phyloP scores from a whole-genome alignment of 805 yeast species.

The Zygosaccharomyces bisporus region DNA sequence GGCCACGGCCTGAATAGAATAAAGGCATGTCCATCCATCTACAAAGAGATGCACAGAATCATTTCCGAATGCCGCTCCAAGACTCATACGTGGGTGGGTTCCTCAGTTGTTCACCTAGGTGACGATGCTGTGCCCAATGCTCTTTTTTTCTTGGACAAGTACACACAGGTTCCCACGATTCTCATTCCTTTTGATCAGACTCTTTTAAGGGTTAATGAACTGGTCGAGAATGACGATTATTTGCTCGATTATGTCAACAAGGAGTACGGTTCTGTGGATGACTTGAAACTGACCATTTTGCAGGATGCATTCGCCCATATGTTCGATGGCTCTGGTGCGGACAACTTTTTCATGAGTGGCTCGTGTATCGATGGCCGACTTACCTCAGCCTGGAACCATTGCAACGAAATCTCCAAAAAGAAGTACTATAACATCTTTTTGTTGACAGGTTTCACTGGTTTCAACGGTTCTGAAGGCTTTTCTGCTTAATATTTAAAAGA shows the following conservation, averaged over 20 bases:
- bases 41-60: conserved; percentile 67
- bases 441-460: conserved; percentile 68
- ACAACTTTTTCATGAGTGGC: conserved; percentile 79
- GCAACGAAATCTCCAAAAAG: conserved; percentile 64
- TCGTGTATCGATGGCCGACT: conserved; percentile 80
- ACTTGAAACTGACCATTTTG: conserved; percentile 45
- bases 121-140: conserved; percentile 85
- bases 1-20: conserved; percentile 81
- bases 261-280: conserved; percentile 55
- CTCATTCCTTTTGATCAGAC: conserved; percentile 67
- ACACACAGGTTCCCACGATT: conserved; percentile 74
- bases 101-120: conserved; percentile 75
- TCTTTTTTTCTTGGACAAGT: conserved; percentile 71
- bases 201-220: conserved; percentile 50
- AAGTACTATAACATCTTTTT: conserved; percentile 59
- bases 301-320: conserved; percentile 44
- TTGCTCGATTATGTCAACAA: conserved; percentile 48
- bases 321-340: conserved; percentile 80
- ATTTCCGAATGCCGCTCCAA: conserved; percentile 59
- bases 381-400: conserved; percentile 81
- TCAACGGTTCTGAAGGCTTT: conserved; percentile 68
- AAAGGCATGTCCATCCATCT: conserved; percentile 65
- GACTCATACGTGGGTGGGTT: conserved; percentile 72
- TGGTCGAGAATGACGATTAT: conserved; percentile 46
- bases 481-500: conserved; percentile 19